Conservation (phyloP, 768 basidiomycete species). For the Clavaria fumosa region DNA sequence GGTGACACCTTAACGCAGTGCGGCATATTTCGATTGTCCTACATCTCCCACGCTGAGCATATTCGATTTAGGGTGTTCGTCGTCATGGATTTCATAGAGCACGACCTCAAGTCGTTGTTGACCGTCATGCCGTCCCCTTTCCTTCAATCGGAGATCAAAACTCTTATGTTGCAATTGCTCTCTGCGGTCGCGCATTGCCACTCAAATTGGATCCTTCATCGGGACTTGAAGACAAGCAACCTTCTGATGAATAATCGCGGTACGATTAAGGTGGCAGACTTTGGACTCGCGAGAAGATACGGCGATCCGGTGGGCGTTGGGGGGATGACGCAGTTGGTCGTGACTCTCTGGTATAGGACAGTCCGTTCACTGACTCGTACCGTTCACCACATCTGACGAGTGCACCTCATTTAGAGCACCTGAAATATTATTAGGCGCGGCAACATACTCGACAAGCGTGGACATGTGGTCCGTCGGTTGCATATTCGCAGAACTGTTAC, state of each 20-base stretch:
- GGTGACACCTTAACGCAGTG: constrained; percentile 98
- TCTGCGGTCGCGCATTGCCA: constrained; percentile 92
- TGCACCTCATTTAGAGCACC: constrained; percentile 49
- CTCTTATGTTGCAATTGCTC: constrained; percentile 81
- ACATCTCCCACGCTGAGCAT: constrained; percentile 14
- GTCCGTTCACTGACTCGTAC: constrained; percentile 9
- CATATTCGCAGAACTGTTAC: constrained; percentile 90
- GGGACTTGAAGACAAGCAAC: constrained; percentile 96
- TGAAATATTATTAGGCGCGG: constrained; percentile 87
- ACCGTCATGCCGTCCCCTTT: constrained; percentile 94
- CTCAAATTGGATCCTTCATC: constrained; percentile 93
- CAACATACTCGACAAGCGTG: constrained; percentile 86
- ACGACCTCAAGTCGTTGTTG: constrained; percentile 93
- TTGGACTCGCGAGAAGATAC: constrained; percentile 88
- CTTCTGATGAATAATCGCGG: constrained; percentile 98
- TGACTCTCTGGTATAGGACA: constrained; percentile 97
- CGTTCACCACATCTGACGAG: constrained; percentile 9
- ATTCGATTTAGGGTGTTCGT: constrained; percentile 72
- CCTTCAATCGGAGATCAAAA: constrained; percentile 96
- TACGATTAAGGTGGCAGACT: constrained; percentile 97
- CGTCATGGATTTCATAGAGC: constrained; percentile 99
- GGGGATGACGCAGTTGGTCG: constrained; percentile 96
- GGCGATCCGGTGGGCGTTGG: constrained; percentile 93
- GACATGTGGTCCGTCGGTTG: constrained; percentile 99
- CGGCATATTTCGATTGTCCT: constrained; percentile 30